Base-by-base conservation (phyloP, 129 eudicot genomes). In the Flaveria linearis region DNA sequence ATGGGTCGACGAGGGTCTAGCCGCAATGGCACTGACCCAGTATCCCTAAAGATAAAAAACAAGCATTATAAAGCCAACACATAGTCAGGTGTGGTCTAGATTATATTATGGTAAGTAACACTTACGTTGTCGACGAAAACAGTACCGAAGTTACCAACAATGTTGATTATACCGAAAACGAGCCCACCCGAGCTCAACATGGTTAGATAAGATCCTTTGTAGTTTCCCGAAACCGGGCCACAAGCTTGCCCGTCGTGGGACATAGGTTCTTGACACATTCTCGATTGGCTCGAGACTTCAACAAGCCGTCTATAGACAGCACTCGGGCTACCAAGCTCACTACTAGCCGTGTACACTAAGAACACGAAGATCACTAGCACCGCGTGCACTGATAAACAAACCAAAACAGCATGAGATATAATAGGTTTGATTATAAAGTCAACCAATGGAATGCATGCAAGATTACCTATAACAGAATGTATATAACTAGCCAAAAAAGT, bases 21-120 rank as follows among this genome's bases (percentile, higher is more conserved):
- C 97, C 56, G 99, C 99, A 69, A 95, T 91, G 26, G 97, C 99
- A 80, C 99, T 95, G 60, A 94, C 97, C 99, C 99, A 91, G 56
- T 95, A 95, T 33, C 99, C 99, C 97, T 95, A 85, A 7, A 63
- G 9, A 63, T 22, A 52, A 75, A 36, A 65, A 26, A 52, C 52
- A 53, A 13, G 7, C 28, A 60, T 46, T 52, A 42, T 41, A 65
- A 20, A 45, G 25, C 20, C 57, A 65, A 52, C 71, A 76, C 10
- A 10, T 23, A 52, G 5, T 39, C 23, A 60, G 12, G 2, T 57
- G 5, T 68, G 16, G 15, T 30, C 17, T 52, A 41, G n/a, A 43
- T 72, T 25, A 25, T 20, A 15, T 33, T 17, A 51, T 2, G 7
- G 7, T 28, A 30, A 39, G 15, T 73, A 14, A 69, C 72, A 83